These are phyloP conservation scores for Diaporthe vexans DNA, from an alignment of 2,329 filamentous ascomycete species.

Conservation along the genomic window DNA sequence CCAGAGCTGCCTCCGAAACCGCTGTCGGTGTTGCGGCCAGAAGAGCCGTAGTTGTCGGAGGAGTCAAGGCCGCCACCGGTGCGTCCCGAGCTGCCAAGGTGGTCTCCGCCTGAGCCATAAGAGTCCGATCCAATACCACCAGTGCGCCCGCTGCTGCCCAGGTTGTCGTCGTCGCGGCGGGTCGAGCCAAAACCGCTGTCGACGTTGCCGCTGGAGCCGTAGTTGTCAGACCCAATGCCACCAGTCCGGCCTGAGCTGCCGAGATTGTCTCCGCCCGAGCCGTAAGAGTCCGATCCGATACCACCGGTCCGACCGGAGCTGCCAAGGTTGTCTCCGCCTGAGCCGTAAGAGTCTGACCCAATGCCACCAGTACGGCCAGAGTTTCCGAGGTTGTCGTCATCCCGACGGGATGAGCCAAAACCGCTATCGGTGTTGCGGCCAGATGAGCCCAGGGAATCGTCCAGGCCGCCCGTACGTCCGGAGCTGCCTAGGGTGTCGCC, in stretches of 20 bases:
- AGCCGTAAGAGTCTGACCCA: slow-evolving; percentile 29
- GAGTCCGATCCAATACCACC: slow-evolving; percentile 30
- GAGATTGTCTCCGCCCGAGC: slow-evolving; percentile 35
- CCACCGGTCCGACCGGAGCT: slow-evolving; percentile 2
- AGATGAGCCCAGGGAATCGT: slow-evolving; percentile 37
- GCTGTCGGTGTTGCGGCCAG: slow-evolving; percentile 34
- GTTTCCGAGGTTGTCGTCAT: slow-evolving; percentile 42
- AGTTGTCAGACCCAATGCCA: background rate
- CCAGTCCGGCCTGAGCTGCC: slow-evolving; percentile 38
- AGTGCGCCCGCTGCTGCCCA: slow-evolving; percentile 34
- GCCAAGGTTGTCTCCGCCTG: slow-evolving; percentile 31
- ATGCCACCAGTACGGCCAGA: slow-evolving; percentile 29
- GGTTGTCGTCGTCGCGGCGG: slow-evolving; percentile 41
- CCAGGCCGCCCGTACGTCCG: slow-evolving; percentile 16
- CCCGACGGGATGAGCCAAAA: slow-evolving; percentile 42
- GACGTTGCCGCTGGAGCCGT: slow-evolving; percentile 3
- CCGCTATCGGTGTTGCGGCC: slow-evolving; percentile 35
- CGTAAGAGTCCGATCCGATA: slow-evolving; percentile 26
- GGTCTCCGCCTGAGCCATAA: slow-evolving; percentile 29
- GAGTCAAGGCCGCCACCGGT: slow-evolving; percentile 22
- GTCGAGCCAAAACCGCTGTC: slow-evolving; percentile 43
- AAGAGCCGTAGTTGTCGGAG: slow-evolving; percentile 39
- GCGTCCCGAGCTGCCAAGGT: slow-evolving; percentile 40
- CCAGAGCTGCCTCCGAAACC: slow-evolving; percentile 33
- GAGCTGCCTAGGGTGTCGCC: slow-evolving; percentile 43